Conservation (phyloP, 306 rosid genomes). For the Lithocarpus polystachyus region DNA sequence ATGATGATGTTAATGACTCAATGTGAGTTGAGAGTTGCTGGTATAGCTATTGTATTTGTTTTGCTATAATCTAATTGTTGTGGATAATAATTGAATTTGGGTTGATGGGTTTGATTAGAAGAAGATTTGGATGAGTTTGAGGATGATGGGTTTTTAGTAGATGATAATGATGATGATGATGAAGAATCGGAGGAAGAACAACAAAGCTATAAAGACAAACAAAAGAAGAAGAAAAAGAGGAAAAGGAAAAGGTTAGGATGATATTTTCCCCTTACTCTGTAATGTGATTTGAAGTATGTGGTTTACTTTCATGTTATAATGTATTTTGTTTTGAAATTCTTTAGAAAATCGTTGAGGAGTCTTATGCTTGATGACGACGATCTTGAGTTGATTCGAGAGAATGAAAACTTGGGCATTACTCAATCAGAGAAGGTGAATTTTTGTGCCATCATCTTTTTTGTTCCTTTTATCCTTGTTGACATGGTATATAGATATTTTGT, state of each 20-base stretch:
- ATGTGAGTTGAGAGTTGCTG: too few relatives aligned
- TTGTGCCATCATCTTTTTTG: not conserved
- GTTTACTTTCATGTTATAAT: not conserved
- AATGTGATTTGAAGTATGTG: slow-evolving; percentile 9
- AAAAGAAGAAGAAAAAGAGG: slow-evolving; percentile 24
- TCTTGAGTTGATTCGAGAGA: slow-evolving; percentile 46
- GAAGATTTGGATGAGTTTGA: slow-evolving; percentile 40
- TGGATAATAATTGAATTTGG: not conserved
- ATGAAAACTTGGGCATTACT: slow-evolving; percentile 1
- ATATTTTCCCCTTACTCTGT: not conserved
- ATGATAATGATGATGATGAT: slow-evolving; percentile 19
- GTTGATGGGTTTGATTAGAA: slow-evolving; percentile 17
- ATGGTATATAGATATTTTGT: not conserved
- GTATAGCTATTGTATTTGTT: slow-evolving; percentile 5
- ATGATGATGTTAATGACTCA: too few relatives aligned
- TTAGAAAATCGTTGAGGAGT: slow-evolving; percentile 28
- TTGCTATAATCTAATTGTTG: not conserved
- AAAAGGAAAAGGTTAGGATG: slow-evolving; percentile 26
- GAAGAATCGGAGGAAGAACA: slow-evolving; percentile 1
- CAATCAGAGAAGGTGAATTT: slow-evolving; percentile 25
- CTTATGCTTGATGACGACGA: slow-evolving; percentile 43
- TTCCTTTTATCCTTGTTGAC: not conserved
- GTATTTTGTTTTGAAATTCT: slow-evolving; percentile 6
- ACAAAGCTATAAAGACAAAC: not conserved
- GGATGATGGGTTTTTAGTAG: slow-evolving; percentile 39